Evolutionary conservation across 1,284 basidiomycete species (phyloP).

Genomic region (Naganishia sp.): DNA sequence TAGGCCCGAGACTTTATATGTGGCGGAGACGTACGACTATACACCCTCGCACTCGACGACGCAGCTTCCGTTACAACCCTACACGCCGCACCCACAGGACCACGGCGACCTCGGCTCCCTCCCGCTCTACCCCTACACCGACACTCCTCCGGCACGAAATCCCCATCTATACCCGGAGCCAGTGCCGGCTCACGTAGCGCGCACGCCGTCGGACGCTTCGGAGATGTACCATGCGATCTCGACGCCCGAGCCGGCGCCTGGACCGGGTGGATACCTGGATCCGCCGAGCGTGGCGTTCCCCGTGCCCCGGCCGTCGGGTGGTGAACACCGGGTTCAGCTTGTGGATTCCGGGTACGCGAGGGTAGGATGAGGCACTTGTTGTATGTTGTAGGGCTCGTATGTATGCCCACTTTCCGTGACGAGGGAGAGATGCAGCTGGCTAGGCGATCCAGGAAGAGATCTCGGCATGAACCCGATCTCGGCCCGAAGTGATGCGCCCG

Average conservation of each 20-base stretch:
- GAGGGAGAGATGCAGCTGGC: too few relatives aligned
- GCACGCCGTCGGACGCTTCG: constrained; percentile 5
- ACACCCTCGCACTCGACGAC: not conserved
- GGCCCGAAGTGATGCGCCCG: too few relatives aligned
- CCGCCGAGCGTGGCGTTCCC: constrained; percentile 3
- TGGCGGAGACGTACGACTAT: not conserved
- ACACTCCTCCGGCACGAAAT: not conserved
- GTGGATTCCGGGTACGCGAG: constrained; percentile 21
- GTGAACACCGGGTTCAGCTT: constrained; percentile 18
- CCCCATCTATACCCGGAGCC: not conserved
- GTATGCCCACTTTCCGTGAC: too few relatives aligned
- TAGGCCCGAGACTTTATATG: not conserved
- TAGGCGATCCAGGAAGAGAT: too few relatives aligned
- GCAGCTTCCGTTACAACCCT: not conserved
- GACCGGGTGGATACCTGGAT: constrained; percentile 5
- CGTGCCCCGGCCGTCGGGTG: constrained; percentile 15
- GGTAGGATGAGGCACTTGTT: not conserved
- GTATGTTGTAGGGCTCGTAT: too few relatives aligned
- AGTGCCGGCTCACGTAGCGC: not conserved
- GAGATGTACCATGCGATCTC: not conserved
- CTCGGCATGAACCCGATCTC: too few relatives aligned
- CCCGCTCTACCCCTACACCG: not conserved
- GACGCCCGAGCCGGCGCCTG: not conserved
- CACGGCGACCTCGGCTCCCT: constrained; percentile 17
- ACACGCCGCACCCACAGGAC: not conserved